Evolutionary conservation across 2,329 filamentous ascomycete genomes (phyloP), one percentile per base, ranked within the genome.

Genomic region (Aspergillus clavatus): DNA sequence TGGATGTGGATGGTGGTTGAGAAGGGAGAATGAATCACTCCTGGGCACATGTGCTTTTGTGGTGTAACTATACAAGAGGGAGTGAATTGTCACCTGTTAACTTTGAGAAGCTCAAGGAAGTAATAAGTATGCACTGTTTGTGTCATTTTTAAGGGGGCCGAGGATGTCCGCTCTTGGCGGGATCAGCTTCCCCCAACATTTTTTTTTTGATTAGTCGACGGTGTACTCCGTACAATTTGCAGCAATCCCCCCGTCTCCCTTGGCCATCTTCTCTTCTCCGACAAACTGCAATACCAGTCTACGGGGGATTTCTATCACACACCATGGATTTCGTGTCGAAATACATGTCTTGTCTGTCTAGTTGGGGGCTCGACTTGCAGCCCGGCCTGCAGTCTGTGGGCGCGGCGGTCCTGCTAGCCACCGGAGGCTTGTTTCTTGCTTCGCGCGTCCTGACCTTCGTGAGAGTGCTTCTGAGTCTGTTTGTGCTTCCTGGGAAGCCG

Each of bases 401-500:
- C 22, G 63, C 68, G 7, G 53, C 64, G 33, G 48, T 66, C 16
- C 53, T 74, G 35, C 60, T 72, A 12, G 60, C 60, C 11, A 61
- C 68, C n/a, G 86, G 86, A 39, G 78, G 78, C 43, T 63, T 86
- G 38, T 80, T 75, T 54, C 53, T 86, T 37, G 72, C 72, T 49
- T 73, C 67, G 51, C 81, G 81, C 62, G 62, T 79, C 16, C 59
- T 83, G 45, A 80, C 75, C 61, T 81, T 81, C 56, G 54, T 82
- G 42, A 75, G 75, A 51, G 76, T 89, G 29, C 55, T 89, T 38
- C 63, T 86, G 47, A 84, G 81, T 63, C 71, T 84, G 29, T 89
- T 90, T 60, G 63, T 90, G 46, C 74, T 89, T 45, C 72, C 73
- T 24, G 73, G 73, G 23, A 72, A 70, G 58, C 65, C 72, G 52